phyloP scores from a whole-genome alignment of 495 filamentous ascomycete species.

The Mycothermus thermophilus region DNA sequence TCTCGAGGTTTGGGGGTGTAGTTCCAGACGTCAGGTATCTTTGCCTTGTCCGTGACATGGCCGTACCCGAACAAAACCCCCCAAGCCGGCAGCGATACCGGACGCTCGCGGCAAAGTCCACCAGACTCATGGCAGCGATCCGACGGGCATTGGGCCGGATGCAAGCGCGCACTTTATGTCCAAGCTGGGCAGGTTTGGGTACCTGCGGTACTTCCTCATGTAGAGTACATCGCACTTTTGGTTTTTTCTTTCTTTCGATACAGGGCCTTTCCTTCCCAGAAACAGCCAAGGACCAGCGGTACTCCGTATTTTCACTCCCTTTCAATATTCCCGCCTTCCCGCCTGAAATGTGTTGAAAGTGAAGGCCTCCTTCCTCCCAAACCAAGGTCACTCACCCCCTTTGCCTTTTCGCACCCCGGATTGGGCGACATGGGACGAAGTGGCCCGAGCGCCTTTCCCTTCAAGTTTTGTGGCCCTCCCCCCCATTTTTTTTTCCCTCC shows the following conservation, averaged over 20 bases:
- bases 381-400: no score
- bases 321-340: constrained; percentile 2
- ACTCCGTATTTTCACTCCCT: constrained; percentile 3
- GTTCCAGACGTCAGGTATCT: no score
- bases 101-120: not conserved
- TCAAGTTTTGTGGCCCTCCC: constrained; percentile 6
- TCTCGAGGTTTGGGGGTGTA: no score
- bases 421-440: constrained; percentile 8
- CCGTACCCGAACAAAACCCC: no score
- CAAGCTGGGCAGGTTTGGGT: not conserved
- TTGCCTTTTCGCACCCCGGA: no score
- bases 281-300: constrained; percentile 4
- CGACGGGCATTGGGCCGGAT: not conserved
- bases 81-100: constrained; percentile 10
- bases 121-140: not conserved
- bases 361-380: not conserved
- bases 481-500: constrained; percentile 9
- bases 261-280: not conserved
- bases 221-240: no score
- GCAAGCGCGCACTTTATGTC: constrained; percentile 4
- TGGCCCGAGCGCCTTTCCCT: constrained; percentile 8
- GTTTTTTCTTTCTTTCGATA: no score
- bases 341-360: no score
- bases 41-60: no score
- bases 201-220: no score